Conservation (phyloP, 768 basidiomycete species). For the Kwoniella dejecticola region DNA sequence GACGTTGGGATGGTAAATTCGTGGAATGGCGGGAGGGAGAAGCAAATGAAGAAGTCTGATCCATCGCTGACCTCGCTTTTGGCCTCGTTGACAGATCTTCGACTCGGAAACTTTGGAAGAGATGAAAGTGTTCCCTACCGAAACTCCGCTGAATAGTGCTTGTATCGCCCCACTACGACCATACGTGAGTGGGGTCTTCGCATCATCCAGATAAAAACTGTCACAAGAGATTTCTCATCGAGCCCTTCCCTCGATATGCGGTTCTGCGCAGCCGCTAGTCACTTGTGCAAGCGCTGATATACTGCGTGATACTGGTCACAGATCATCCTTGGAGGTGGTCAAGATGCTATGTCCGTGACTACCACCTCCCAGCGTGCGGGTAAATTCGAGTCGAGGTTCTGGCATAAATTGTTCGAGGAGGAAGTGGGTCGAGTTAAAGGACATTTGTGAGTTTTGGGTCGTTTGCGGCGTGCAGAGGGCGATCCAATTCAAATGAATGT, state of each 20-base stretch:
- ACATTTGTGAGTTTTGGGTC: constrained; percentile 80
- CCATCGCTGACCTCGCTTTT: no score
- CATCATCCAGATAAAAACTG: no score
- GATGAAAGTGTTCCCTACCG: constrained; percentile 89
- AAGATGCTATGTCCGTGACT: constrained; percentile 96
- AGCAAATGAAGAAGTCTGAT: no score
- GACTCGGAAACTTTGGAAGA: constrained; percentile 77
- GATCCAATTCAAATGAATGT: no score
- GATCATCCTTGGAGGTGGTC: constrained; percentile 92
- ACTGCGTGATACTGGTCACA: constrained; percentile 45
- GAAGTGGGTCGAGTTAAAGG: constrained; percentile 97
- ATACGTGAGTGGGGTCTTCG: constrained; percentile 61
- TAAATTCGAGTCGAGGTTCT: constrained; percentile 97
- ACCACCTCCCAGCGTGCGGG: constrained; percentile 91
- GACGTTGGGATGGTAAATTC: no score
- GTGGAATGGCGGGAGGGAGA: no score
- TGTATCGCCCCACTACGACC: constrained; percentile 79
- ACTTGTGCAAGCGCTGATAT: no score
- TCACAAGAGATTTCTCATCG: no score
- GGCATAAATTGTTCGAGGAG: constrained; percentile 96
- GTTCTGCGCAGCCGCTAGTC: no score
- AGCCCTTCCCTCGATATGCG: no score
- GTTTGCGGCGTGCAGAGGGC: no score
- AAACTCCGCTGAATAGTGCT: constrained; percentile 94
- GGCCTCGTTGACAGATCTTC: constrained; percentile 39